Evolutionary conservation across 805 yeast genomes (phyloP), one percentile per base, ranked within the genome.

Genomic region (Lachancea dasiensis): DNA sequence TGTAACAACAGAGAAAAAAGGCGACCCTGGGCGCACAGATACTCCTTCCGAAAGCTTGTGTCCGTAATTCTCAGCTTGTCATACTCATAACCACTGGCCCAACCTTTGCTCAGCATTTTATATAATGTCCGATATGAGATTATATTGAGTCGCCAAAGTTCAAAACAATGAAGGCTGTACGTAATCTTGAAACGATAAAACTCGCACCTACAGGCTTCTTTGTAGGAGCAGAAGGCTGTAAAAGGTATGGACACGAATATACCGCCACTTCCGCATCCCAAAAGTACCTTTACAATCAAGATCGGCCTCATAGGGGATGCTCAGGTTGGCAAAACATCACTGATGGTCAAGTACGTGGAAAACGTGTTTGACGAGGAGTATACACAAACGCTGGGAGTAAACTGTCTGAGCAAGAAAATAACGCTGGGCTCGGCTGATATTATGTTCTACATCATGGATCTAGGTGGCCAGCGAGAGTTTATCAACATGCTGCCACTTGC

Each of bases 261-360:
- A 34, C 40, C 40, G 21, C 15, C 28, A 9, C 31, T 41, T 10
- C 41, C 45, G 37, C 40, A 31, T 13, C 39, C 44, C 2, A 47
- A 46, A 35, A 50, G 47, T 27, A 50, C 49, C 16, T 50, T 55
- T 10, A 56, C 52, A 19, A 45, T 90, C 33, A 92, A 90, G 52
- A 87, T 90, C 14, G 97, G 97, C 3, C 74, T 90, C 32, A 77
- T 90, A 34, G 98, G 98, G 5, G 97, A 90, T 61, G 94, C 95
- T 2, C 94, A 86, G 54, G 87, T 89, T 5, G 98, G 98, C 4
- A 90, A 90, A 56, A 90, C 98, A 0, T 86, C 97, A 5, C 64
- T 90, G 41, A 89, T 90, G 97, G 95, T 89, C 17, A 87, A 90
- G 56, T 90, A 89, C 57, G 96, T 90, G n/a, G 96, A 90, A 55